phyloP scores from a whole-genome alignment of 495 filamentous ascomycete genomes.

The Daldinia concentrica region DNA sequence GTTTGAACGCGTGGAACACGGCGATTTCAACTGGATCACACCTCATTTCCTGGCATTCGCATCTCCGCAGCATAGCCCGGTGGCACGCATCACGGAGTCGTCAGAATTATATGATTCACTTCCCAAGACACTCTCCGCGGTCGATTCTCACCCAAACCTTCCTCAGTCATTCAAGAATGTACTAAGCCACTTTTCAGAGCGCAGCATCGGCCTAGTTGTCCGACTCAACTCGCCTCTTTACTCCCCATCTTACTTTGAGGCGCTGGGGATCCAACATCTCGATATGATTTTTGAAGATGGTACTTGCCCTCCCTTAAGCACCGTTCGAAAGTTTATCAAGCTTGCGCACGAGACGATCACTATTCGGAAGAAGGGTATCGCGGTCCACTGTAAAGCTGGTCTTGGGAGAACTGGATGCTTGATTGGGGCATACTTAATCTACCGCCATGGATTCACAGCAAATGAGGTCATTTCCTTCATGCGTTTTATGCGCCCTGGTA shows the following conservation, averaged over 20 bases:
- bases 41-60: conserved; percentile 96
- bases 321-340: conserved; percentile 92
- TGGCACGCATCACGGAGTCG: conserved; percentile 71
- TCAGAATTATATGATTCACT: conserved; percentile 76
- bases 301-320: conserved; percentile 86
- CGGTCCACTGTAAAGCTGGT: conserved; percentile 98
- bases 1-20: conserved; percentile 95
- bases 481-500: conserved; percentile 98
- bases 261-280: conserved; percentile 90
- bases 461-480: conserved; percentile 99
- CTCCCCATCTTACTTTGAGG: conserved; percentile 92
- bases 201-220: conserved; percentile 91
- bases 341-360: conserved; percentile 95
- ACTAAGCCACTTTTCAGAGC: conserved; percentile 82
- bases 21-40: conserved; percentile 99
- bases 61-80: conserved; percentile 84
- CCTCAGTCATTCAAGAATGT: conserved; percentile 94
- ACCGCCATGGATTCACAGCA: conserved; percentile 96
- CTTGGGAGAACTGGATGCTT: conserved; percentile 95
- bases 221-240: conserved; percentile 96
- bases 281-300: conserved; percentile 99
- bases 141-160: conserved; percentile 69
- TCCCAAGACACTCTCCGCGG: conserved; percentile 71
- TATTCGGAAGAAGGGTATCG: conserved; percentile 84
- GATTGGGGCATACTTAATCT: conserved; percentile 97